Evolutionary conservation across 225 moss, liverwort and hornwort species (phyloP), one percentile per base, ranked within the genome.

Genomic region (Bryoerythrophyllum caledonicum): DNA sequence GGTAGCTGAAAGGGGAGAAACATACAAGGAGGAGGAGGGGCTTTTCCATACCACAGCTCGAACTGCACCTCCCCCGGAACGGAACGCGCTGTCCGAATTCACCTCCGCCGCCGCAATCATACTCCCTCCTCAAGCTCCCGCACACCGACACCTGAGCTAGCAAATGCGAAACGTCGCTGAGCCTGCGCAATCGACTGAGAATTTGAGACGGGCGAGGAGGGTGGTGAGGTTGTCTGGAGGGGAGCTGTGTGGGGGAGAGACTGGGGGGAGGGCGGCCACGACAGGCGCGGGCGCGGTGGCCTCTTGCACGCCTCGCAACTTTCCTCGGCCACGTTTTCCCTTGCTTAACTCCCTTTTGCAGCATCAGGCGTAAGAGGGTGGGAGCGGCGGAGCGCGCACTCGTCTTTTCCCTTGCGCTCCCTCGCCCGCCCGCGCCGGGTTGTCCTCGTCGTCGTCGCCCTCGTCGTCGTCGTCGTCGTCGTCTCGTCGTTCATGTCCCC

Each of bases 201-300:
- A n/a, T n/a, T n/a, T n/a, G n/a, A n/a, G n/a, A n/a, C n/a, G n/a
- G 32, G 32, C 0, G 32, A 32, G 32, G 32, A 48, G 60, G 71
- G 9, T 41, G 43, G 19, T 4, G 63, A 2, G 70, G 38, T 54
- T 21, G 38, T 38, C 9, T 8, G 71, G 17, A 26, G 44, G 44
- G 43, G 43, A 20, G 6, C 3, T 53, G 49, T 41, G 55, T 4
- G 37, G 40, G 13, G 34, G 20, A 52, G 66, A 67, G 75, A 75
- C 69, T 74, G 81, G 82, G 57, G 82, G 69, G 70, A 71, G 65
- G 82, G 61, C 60, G 70, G 86, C 86, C 86, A 86, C 86, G 86
- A 86, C 81, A 84, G 73, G 67, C 60, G 55, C 74, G 16, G 69
- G 69, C 86, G 66, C 86, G 83, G 86, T 86, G 86, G 86, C 86